Percentiles rank a stretch among this genome's conserved stretches.
phyloP scores from a whole-genome alignment of 176 grass and related monocot species.

The Areca catechu region DNA sequence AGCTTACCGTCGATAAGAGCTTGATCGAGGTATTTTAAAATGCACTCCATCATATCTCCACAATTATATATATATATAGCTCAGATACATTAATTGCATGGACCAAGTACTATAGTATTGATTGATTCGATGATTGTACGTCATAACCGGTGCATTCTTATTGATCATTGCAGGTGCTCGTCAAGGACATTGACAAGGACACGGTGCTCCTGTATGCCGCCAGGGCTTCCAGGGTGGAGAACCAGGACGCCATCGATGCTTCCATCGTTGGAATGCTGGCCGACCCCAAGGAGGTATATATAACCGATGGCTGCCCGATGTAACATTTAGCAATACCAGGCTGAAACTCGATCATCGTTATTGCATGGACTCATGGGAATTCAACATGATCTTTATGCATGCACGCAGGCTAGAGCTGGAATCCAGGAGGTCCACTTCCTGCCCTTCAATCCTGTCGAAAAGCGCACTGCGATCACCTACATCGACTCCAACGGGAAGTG shows the following conservation, averaged over 20 bases:
- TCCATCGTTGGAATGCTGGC: slow-evolving; percentile 81
- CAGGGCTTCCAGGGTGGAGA: slow-evolving; percentile 76
- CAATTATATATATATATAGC: too few species aligned
- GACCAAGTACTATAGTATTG: too few species aligned
- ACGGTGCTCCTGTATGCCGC: slow-evolving; percentile 68
- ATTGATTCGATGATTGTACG: too few species aligned
- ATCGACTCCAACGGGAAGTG: slow-evolving; percentile 62
- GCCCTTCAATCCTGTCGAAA: slow-evolving; percentile 87
- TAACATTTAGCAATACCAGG: background rate
- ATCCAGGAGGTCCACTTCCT: slow-evolving; percentile 92
- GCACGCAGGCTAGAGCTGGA: slow-evolving; percentile 42
- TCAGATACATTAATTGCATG: too few species aligned
- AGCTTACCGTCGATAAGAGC: slow-evolving; percentile 81
- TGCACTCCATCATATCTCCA: too few species aligned
- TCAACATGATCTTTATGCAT: background rate
- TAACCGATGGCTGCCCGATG: background rate
- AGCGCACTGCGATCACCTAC: slow-evolving; percentile 95
- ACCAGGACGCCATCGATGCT: slow-evolving; percentile 91
- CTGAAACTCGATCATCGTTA: too few species aligned
- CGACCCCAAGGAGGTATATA: slow-evolving; percentile 76
- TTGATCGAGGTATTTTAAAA: slow-evolving; percentile 65
- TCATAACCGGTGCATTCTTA: too few species aligned
- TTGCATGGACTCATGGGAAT: too few species aligned
- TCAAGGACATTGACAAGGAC: slow-evolving; percentile 58
- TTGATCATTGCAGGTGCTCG: slow-evolving; percentile 16